Conservation (phyloP, 2,329 filamentous ascomycete genomes). For the Emmonsia crescens region DNA sequence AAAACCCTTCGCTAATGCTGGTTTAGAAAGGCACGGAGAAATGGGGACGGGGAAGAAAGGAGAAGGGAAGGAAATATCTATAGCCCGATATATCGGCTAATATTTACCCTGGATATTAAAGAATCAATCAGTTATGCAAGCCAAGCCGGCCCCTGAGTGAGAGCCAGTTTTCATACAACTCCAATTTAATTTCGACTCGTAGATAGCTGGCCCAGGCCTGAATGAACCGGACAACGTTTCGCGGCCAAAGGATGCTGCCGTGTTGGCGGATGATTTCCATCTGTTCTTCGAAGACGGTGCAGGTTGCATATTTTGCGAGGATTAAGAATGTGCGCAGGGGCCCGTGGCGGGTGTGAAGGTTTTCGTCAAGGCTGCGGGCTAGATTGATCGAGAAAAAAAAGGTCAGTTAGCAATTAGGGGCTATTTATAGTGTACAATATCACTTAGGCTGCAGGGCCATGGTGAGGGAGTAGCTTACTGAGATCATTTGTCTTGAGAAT, state of each 20-base stretch:
- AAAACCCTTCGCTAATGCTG: background rate
- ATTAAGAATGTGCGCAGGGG: conserved; percentile 54
- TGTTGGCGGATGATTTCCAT: conserved; percentile 40
- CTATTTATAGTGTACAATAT: no score
- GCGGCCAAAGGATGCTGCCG: conserved; percentile 42
- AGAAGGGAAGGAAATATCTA: no score
- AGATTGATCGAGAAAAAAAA: background rate
- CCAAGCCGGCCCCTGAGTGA: conserved; percentile 41
- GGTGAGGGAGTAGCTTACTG: conserved; percentile 39
- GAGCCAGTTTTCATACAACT: conserved; percentile 48
- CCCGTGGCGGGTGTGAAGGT: conserved; percentile 46
- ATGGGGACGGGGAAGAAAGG: background rate
- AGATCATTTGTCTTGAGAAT: conserved; percentile 98
- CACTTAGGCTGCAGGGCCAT: background rate
- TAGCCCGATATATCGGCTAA: background rate
- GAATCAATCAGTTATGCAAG: conserved; percentile 17
- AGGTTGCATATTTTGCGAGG: conserved; percentile 52
- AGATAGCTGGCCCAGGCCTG: conserved; percentile 44
- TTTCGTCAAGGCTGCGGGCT: conserved; percentile 84
- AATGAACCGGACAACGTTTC: conserved; percentile 42
- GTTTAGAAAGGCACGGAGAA: background rate
- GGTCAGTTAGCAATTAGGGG: background rate
- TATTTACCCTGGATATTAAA: background rate
- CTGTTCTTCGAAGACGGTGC: conserved; percentile 52
- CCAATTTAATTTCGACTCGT: conserved; percentile 47